These are phyloP conservation scores for Poa pratensis DNA, from an alignment of 176 grass and related monocot genomes.

Conservation along the genomic window DNA sequence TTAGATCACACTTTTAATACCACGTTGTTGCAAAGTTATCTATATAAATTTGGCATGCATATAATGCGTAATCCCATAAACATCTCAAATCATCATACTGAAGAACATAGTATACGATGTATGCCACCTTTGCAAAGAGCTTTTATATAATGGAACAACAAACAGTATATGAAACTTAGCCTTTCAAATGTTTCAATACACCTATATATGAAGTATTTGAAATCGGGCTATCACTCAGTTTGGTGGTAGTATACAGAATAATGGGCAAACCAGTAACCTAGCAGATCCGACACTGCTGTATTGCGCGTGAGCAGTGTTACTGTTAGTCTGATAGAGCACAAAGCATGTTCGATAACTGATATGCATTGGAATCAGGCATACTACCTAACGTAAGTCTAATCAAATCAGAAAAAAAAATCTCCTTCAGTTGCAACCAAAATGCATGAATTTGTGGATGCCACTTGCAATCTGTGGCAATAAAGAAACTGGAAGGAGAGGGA, in stretches of 20 bases:
- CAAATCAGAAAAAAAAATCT: not conserved
- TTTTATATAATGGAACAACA: not conserved
- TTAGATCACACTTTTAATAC: not conserved
- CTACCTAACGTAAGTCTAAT: not conserved
- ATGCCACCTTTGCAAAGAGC: not conserved
- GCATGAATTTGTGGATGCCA: not conserved
- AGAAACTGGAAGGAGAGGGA: not conserved
- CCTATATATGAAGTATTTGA: not conserved
- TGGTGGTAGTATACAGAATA: not conserved
- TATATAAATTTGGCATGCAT: not conserved
- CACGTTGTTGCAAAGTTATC: not conserved
- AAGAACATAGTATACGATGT: not conserved
- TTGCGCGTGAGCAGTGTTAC: not conserved
- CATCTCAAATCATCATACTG: slow-evolving; percentile 22
- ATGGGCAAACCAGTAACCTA: not conserved
- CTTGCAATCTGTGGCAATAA: not conserved
- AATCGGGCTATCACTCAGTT: not conserved
- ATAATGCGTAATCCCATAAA: not conserved
- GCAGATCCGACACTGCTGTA: not conserved
- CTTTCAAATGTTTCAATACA: not conserved
- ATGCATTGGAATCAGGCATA: not conserved
- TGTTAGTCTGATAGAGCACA: not conserved
- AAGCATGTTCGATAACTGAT: not conserved
- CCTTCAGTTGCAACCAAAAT: not conserved
- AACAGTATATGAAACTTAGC: not conserved